These are phyloP conservation scores for Ambrosiella cleistominuta DNA, from an alignment of 2,329 filamentous ascomycete genomes.

Conservation along the genomic window DNA sequence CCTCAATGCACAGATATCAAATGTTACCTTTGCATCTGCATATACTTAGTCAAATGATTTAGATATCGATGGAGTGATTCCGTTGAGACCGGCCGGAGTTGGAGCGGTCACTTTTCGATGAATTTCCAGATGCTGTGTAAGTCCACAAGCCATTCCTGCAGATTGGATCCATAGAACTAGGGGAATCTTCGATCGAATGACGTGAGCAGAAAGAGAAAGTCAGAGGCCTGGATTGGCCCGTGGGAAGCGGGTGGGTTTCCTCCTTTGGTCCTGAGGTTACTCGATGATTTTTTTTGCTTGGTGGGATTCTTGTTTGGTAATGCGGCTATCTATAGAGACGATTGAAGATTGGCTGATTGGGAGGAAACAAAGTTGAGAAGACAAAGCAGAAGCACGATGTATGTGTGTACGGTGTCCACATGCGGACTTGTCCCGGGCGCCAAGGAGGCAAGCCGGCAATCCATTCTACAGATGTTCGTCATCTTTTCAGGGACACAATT, in stretches of 20 bases:
- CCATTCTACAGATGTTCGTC: no score
- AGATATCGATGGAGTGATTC: not conserved
- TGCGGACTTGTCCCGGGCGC: no score
- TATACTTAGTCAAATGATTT: not conserved
- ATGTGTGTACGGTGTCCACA: no score
- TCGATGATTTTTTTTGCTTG: no score
- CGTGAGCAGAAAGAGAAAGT: not conserved
- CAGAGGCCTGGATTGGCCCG: not conserved
- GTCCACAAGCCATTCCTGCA: not conserved
- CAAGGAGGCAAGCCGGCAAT: no score
- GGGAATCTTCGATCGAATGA: not conserved
- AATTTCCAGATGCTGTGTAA: not conserved
- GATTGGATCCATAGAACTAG: not conserved
- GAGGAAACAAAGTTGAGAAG: not conserved
- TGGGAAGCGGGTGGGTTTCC: not conserved
- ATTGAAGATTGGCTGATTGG: not conserved
- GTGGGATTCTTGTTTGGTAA: not conserved
- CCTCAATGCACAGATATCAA: no score
- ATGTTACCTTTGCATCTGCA: no score
- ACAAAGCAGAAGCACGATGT: not conserved
- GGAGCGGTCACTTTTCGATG: not conserved
- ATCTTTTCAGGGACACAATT: not conserved
- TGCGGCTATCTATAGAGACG: not conserved
- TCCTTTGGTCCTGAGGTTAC: not conserved
- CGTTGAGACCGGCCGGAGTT: not conserved